These are phyloP conservation scores for Raffaelea albimanens DNA, from an alignment of 2,329 filamentous ascomycete genomes.

Conservation along the genomic window DNA sequence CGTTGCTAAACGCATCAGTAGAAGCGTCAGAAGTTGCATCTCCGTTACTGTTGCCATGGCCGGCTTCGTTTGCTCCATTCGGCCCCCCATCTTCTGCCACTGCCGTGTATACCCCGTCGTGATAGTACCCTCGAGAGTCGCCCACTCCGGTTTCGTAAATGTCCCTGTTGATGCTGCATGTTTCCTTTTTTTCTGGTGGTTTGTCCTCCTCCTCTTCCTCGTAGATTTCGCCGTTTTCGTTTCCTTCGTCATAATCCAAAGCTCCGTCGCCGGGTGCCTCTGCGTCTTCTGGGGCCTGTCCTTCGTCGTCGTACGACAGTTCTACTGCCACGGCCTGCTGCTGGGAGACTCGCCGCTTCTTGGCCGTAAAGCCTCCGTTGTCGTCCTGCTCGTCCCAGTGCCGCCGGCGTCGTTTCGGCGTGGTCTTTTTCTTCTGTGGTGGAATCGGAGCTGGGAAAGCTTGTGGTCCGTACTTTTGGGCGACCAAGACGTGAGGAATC, in stretches of 20 bases:
- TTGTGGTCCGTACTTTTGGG: conserved; percentile 45
- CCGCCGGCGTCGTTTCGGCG: conserved; percentile 11
- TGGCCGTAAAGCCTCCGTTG: neutral
- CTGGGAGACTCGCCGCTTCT: conserved; percentile 4
- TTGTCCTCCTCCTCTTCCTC: conserved; percentile 13
- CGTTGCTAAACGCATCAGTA: conserved; percentile 39
- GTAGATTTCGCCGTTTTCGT: too few relatives aligned
- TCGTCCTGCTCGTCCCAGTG: conserved; percentile 14
- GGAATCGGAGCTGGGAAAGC: conserved; percentile 6
- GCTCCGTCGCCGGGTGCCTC: conserved; percentile 8
- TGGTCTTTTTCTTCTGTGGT: neutral
- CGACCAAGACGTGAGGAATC: conserved; percentile 64
- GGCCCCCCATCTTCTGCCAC: conserved; percentile 27
- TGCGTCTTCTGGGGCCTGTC: neutral
- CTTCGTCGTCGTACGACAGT: conserved; percentile 20
- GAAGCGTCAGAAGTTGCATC: too few relatives aligned
- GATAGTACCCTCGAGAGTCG: conserved; percentile 56
- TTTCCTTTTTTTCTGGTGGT: conserved; percentile 16
- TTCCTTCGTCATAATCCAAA: neutral
- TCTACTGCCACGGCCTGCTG: conserved; percentile 13
- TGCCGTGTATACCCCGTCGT: conserved; percentile 71
- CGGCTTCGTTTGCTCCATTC: conserved; percentile 15
- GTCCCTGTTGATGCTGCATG: conserved; percentile 20
- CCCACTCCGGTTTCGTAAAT: conserved; percentile 40
- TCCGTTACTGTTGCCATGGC: conserved; percentile 14